A percentile compares a stretch with the other conserved stretches of the same genome.
Conservation (phyloP, 2,329 filamentous ascomycete species). For the Exutisphaerella laricina region DNA sequence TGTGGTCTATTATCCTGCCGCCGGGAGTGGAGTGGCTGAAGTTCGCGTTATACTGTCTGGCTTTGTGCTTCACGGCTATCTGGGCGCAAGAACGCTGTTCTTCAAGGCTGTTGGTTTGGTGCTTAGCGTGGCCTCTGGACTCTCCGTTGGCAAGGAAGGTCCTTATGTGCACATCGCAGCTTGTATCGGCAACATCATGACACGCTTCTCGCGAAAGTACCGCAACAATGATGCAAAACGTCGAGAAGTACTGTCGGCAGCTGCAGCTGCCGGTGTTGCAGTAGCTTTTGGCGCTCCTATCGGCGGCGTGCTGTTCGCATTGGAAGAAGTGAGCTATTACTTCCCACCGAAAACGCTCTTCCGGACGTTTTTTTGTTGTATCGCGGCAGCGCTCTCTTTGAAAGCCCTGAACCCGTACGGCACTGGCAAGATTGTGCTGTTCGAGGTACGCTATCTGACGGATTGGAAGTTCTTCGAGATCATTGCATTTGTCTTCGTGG, state of each 20-base stretch:
- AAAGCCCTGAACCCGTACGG: conserved; percentile 97
- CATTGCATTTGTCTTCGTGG: conserved; percentile 75
- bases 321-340: conserved; percentile 96
- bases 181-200: conserved; percentile 91
- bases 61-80: conserved; percentile 92
- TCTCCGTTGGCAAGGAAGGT: conserved; percentile 90
- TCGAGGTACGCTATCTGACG: conserved; percentile 81
- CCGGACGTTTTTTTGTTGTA: conserved; percentile 96
- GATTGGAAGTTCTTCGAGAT: conserved; percentile 97
- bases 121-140: conserved; percentile 82
- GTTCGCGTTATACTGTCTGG: conserved; percentile 97
- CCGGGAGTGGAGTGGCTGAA: conserved; percentile 92
- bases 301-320: conserved; percentile 82
- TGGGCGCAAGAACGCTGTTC: conserved; percentile 79
- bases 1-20: conserved; percentile 93
- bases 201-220: conserved; percentile 91
- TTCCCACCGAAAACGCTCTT: conserved; percentile 97
- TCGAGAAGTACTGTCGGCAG: conserved; percentile 87
- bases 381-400: conserved; percentile 77
- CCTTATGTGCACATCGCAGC: conserved; percentile 97
- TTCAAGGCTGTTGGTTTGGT: conserved; percentile 80
- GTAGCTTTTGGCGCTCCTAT: conserved; percentile 91
- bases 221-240: conserved; percentile 90
- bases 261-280: conserved; percentile 83
- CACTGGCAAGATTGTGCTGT: conserved; percentile 93